Conservation (phyloP, 192 early-diverging fungal species). For the Backusella australiensis region DNA sequence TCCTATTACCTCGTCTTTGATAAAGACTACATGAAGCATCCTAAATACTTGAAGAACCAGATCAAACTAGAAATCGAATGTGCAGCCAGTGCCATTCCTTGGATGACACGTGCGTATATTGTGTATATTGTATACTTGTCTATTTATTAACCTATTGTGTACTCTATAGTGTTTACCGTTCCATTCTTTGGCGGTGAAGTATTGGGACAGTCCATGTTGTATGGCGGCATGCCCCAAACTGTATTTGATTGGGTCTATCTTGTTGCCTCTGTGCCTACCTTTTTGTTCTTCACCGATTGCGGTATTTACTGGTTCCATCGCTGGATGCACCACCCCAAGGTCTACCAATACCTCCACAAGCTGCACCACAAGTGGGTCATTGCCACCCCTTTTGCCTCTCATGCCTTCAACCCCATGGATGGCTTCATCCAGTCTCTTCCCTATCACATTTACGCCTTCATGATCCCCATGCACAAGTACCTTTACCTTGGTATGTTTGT, state of each 20-base stretch:
- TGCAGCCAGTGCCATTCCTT: conserved; percentile 74
- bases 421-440: conserved; percentile 93
- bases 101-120: conserved; percentile 53
- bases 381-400: conserved; percentile 89
- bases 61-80: conserved; percentile 79
- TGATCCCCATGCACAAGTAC: conserved; percentile 89
- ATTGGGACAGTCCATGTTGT: conserved; percentile 77
- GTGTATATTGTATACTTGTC: too few species aligned
- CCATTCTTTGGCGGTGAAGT: conserved; percentile 93
- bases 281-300: conserved; percentile 92
- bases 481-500: conserved; percentile 83
- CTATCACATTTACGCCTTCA: conserved; percentile 87
- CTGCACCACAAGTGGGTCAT: conserved; percentile 57
- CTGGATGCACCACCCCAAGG: conserved; percentile 79
- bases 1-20: conserved; percentile 90
- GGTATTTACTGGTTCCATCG: conserved; percentile 98
- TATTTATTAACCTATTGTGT: neutral
- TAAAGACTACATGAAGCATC: conserved; percentile 82
- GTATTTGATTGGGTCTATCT: conserved; percentile 75
- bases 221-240: conserved; percentile 22
- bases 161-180: conserved; percentile 61
- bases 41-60: conserved; percentile 90
- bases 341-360: conserved; percentile 90
- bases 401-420: conserved; percentile 94
- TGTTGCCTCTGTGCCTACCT: conserved; percentile 59